These are phyloP conservation scores for Ganoderma resinaceum DNA, from an alignment of 1,284 basidiomycete species.

Conservation along the genomic window DNA sequence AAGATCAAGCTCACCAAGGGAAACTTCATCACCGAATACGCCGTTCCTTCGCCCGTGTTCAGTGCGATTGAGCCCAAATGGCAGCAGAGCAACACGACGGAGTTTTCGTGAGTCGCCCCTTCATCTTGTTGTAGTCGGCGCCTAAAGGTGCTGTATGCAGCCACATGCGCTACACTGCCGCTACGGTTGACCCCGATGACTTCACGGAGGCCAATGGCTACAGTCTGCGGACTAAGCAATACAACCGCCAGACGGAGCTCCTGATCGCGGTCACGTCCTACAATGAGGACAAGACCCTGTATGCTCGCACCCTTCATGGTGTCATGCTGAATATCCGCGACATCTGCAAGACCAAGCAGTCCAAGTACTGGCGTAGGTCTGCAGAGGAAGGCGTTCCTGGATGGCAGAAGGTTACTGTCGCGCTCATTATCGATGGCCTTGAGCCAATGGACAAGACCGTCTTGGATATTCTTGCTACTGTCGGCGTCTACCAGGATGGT, in stretches of 20 bases:
- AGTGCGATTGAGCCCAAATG: constrained; percentile 89
- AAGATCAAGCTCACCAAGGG: constrained; percentile 93
- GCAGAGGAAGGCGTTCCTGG: constrained; percentile 88
- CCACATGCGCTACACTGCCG: constrained; percentile 93
- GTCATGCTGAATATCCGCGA: constrained; percentile 99
- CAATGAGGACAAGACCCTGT: constrained; percentile 93
- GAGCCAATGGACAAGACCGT: constrained; percentile 97
- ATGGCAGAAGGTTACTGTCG: constrained; percentile 95
- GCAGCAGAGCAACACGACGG: constrained; percentile 72
- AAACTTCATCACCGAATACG: constrained; percentile 91
- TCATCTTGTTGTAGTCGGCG: constrained; percentile 6
- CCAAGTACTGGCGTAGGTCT: constrained; percentile 89
- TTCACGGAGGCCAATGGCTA: constrained; percentile 85
- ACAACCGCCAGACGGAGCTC: constrained; percentile 91
- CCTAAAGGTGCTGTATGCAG: constrained; percentile 43
- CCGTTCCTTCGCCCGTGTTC: constrained; percentile 88
- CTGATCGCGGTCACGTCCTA: constrained; percentile 92
- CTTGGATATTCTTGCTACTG: constrained; percentile 86
- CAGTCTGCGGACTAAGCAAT: constrained; percentile 84
- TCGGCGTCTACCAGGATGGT: constrained; percentile 93
- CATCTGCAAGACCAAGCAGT: constrained; percentile 96
- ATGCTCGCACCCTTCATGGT: constrained; percentile 91
- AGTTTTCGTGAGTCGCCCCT: constrained; percentile 76
- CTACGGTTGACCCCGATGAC: constrained; percentile 95
- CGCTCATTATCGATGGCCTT: constrained; percentile 92